Conservation (phyloP, 164 flowering plant species). For the Sextonia rubra region DNA sequence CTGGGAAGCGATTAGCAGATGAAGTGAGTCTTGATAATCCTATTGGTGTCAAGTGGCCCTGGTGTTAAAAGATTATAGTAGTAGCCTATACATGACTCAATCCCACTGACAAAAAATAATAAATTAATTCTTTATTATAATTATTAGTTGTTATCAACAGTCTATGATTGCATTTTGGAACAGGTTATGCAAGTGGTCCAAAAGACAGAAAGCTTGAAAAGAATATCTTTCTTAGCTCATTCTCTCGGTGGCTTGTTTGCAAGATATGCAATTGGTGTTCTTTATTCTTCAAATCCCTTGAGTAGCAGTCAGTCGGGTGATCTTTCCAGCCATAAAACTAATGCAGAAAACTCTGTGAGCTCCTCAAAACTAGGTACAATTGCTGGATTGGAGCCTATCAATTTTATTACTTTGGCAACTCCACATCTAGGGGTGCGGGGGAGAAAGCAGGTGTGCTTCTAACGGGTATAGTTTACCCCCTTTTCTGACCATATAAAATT, state of each 20-base stretch:
- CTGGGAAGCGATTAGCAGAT: conserved; percentile 87
- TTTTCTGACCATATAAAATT: not conserved
- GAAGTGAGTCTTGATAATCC: conserved; percentile 55
- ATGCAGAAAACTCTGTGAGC: conserved; percentile 14
- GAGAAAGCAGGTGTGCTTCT: conserved; percentile 68
- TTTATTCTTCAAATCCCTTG: conserved; percentile 38
- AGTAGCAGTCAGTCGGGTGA: conserved; percentile 23
- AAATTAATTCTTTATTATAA: not conserved
- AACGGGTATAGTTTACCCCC: conserved; percentile 8
- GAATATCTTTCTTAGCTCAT: conserved; percentile 86
- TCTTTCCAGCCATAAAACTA: conserved; percentile 14
- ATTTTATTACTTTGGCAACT: conserved; percentile 82
- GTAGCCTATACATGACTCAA: no score
- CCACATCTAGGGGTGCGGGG: conserved; percentile 98
- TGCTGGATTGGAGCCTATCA: conserved; percentile 89
- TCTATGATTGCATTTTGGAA: conserved; percentile 4
- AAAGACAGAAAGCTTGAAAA: conserved; percentile 64
- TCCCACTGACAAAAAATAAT: no score
- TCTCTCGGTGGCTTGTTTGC: conserved; percentile 96
- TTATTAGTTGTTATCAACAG: not conserved
- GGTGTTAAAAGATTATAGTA: not conserved
- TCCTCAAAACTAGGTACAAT: conserved; percentile 41
- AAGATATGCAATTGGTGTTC: conserved; percentile 72
- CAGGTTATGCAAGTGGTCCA: conserved; percentile 76
- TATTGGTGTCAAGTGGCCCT: conserved; percentile 1